Base-by-base conservation (phyloP, 345 rosid genomes). In the Hibiscus mutabilis region DNA sequence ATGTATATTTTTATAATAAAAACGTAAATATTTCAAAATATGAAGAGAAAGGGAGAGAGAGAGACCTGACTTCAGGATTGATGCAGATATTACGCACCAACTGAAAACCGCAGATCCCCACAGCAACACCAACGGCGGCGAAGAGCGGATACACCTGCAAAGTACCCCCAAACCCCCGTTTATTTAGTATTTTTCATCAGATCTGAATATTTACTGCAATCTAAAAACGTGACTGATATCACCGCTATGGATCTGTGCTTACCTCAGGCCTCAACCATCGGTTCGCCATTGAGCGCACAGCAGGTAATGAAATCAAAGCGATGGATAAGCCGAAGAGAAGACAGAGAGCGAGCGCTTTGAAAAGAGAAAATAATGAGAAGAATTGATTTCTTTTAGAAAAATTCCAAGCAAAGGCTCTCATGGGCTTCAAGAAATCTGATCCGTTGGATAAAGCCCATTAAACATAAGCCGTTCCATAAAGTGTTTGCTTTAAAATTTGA, bases 11-110 rank as follows among this genome's bases (percentile, higher is more conserved):
- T 44, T 13, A 10, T 2, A 55, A 55, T 13, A 12, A 44, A 42
- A 3, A 8, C 37, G 15, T 21, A 44, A 12, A 44, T 8, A 19
- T 19, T 0, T 21, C 9, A 21, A 55, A 55, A 55, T 7, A 53
- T 51, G 25, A 18, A 8, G 47, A 44, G 9, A 19, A 13, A 33
- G 37, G 37, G 37, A 33, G 5, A 57, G 6, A 57, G 60, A 57
- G 49, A 68, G 12, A 93, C 98, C 98, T 91, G 88, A 93, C 98
- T 88, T 93, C 98, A 67, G 98, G 98, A 64, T 93, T 93, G 81
- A 83, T 86, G 87, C 88, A 82, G 84, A 95, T 83, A 83, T 95
- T 84, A 42, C 98, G 92, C 35, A 89, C 85, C 83, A 95, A 77
- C 78, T 83, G 85, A 35, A 86, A 73, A 9, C 87, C 97, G 57